Conservation (phyloP, 1,139 yeast species). For the Kluyveromyces sp. region DNA sequence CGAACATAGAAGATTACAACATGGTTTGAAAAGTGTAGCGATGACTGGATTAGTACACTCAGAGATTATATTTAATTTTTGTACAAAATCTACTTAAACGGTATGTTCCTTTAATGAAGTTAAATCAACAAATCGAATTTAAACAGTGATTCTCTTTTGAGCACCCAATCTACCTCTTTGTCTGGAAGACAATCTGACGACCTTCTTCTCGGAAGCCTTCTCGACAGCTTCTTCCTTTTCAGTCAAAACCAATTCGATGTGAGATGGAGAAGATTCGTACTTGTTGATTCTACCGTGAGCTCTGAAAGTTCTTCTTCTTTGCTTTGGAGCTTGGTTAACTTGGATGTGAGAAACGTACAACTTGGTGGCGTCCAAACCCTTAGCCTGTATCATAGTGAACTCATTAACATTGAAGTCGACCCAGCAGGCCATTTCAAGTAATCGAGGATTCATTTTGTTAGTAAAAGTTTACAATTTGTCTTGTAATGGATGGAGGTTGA, state of each 20-base stretch:
- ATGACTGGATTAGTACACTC: conserved; percentile 8
- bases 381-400: conserved; percentile 42
- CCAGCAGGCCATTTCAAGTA: background rate
- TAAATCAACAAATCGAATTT: conserved; percentile 15
- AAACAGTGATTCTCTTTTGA: conserved; percentile 66
- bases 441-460: background rate
- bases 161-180: conserved; percentile 89
- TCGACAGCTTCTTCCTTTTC: conserved; percentile 93
- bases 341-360: conserved; percentile 96
- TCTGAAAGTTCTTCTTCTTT: conserved; percentile 99
- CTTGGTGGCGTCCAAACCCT: conserved; percentile 94
- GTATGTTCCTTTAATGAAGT: conserved; percentile 1
- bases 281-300: conserved; percentile 99
- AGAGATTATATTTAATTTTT: conserved; percentile 1
- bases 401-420: conserved; percentile 11
- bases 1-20: background rate
- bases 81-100: conserved; percentile 6
- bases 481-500: background rate
- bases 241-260: conserved; percentile 94
- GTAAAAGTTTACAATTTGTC: background rate
- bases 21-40: background rate
- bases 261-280: conserved; percentile 97
- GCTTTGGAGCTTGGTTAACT: conserved; percentile 99
- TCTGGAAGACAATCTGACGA: conserved; percentile 70
- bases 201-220: conserved; percentile 83